A percentile compares a stretch with the other conserved stretches of the same genome.
These are phyloP conservation scores for Herpetospermum pedunculosum DNA, from an alignment of 306 rosid species.

Conservation along the genomic window DNA sequence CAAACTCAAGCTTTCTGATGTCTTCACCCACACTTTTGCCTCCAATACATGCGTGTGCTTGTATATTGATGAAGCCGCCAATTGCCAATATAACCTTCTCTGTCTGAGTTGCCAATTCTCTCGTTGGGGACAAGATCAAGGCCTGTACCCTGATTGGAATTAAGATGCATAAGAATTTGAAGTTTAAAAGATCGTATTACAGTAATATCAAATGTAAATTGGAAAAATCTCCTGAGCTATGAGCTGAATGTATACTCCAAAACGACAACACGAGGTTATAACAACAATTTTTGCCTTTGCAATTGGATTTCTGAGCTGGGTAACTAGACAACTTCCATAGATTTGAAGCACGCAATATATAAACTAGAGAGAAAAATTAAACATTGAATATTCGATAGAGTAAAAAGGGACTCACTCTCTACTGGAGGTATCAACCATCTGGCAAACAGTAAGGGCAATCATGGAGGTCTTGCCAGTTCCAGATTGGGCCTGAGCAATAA, in stretches of 20 bases:
- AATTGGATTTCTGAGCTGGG: background rate
- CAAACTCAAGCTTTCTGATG: conserved; percentile 83
- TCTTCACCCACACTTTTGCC: conserved; percentile 97
- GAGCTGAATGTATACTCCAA: background rate
- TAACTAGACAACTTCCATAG: background rate
- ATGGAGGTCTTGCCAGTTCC: conserved; percentile 97
- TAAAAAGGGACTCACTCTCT: conserved; percentile 47
- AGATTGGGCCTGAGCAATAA: conserved; percentile 97
- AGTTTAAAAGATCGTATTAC: background rate
- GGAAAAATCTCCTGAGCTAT: background rate
- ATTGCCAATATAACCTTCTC: conserved; percentile 85
- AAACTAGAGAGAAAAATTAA: background rate
- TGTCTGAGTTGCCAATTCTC: conserved; percentile 92
- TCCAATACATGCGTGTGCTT: conserved; percentile 88
- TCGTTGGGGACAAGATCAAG: conserved; percentile 86
- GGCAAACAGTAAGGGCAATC: conserved; percentile 95
- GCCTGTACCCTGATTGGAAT: conserved; percentile 57
- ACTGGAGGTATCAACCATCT: conserved; percentile 58
- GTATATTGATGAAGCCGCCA: conserved; percentile 82
- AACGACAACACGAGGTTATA: background rate
- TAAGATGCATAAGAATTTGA: background rate
- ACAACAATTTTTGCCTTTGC: background rate
- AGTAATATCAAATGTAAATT: background rate
- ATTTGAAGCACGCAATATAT: background rate
- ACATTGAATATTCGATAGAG: background rate